These are phyloP conservation scores for Apophysomyces variabilis DNA, from an alignment of 371 early-diverging fungal species.

Conservation along the genomic window DNA sequence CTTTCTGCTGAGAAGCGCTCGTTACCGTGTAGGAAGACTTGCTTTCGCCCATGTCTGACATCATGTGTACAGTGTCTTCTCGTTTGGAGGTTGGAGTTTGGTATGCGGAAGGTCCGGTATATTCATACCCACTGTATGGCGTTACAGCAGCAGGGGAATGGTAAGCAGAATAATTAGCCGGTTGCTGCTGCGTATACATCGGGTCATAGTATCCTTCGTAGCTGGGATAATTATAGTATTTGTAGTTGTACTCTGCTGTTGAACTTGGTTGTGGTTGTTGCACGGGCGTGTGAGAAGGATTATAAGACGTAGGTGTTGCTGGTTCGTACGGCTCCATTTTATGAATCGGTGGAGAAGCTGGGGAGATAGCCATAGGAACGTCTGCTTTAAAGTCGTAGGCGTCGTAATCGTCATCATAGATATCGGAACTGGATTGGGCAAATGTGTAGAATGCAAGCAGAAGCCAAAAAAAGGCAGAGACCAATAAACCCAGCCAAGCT, in stretches of 20 bases:
- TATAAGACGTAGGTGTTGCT: conserved; percentile 1
- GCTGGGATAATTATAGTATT: conserved; percentile 8
- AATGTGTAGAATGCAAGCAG: conserved; percentile 22
- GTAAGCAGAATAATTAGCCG: neutral
- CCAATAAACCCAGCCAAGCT: conserved; percentile 26
- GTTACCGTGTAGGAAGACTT: neutral
- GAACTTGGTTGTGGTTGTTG: neutral
- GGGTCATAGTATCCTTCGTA: conserved; percentile 6
- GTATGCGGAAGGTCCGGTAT: neutral
- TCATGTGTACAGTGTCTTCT: conserved; percentile 25
- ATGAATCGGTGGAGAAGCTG: neutral
- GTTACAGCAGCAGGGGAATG: conserved; percentile 1
- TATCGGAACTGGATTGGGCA: conserved; percentile 27
- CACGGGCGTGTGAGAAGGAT: neutral
- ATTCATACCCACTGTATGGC: conserved; percentile 4
- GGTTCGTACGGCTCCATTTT: neutral
- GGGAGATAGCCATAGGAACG: conserved; percentile 31
- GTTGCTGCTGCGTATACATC: neutral
- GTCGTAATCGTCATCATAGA: conserved; percentile 33
- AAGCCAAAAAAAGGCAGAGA: conserved; percentile 26
- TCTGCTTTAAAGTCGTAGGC: conserved; percentile 30
- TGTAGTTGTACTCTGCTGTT: neutral
- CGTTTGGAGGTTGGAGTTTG: conserved; percentile 10
- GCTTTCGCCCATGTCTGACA: conserved; percentile 16
- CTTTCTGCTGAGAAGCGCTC: no score